phyloP scores from a whole-genome alignment of 495 filamentous ascomycete species.

The Tricharina praecox region DNA sequence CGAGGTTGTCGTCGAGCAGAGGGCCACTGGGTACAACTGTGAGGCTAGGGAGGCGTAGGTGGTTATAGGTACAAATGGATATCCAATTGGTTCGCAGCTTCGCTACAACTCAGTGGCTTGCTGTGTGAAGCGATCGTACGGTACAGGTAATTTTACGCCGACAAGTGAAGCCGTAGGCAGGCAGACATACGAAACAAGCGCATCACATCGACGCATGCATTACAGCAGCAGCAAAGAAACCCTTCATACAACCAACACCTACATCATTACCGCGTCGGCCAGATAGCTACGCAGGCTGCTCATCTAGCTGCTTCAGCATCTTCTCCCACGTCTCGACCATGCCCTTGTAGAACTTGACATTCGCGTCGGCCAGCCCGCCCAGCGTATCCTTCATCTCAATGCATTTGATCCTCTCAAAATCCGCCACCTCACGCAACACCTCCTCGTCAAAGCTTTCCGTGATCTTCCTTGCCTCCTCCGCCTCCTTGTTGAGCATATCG shows the following conservation, averaged over 20 bases:
- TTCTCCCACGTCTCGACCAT: constrained; percentile 75
- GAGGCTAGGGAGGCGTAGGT: too few species aligned
- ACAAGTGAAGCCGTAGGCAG: too few species aligned
- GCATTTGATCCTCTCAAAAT: constrained; percentile 93
- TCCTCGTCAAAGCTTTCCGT: constrained; percentile 86
- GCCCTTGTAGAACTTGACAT: constrained; percentile 70
- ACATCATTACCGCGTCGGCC: too few species aligned
- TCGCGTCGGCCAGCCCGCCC: constrained; percentile 62
- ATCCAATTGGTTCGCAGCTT: too few species aligned
- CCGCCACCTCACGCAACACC: constrained; percentile 74
- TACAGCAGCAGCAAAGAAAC: too few species aligned
- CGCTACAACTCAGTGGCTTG: too few species aligned
- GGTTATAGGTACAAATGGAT: too few species aligned
- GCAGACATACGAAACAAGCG: too few species aligned
- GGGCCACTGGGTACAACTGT: constrained; percentile 35
- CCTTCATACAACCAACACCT: too few species aligned
- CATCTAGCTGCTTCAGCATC: constrained; percentile 79
- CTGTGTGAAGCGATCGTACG: too few species aligned
- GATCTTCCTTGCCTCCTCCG: constrained; percentile 65
- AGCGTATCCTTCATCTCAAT: constrained; percentile 80
- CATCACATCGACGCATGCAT: too few species aligned
- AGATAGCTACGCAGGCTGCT: constrained; percentile 22
- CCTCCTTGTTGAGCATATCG: constrained; percentile 71
- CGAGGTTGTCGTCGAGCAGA: constrained; percentile 64
- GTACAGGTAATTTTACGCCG: too few species aligned